These are phyloP conservation scores for Magnolia kwangsiensis DNA, from an alignment of 164 flowering plant genomes.

Conservation along the genomic window DNA sequence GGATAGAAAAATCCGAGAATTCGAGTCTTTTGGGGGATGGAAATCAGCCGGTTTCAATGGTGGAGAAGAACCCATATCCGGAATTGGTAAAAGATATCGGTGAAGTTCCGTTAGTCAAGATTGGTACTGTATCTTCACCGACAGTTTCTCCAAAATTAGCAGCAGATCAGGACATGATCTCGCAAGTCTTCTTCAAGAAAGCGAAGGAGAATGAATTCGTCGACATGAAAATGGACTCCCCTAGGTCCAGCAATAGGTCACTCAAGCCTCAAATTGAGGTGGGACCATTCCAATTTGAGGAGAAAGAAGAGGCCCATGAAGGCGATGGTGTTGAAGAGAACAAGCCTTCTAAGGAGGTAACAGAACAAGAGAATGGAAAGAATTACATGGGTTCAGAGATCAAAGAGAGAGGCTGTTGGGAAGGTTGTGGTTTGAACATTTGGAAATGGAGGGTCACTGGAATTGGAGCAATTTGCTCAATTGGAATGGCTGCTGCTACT, in stretches of 20 bases:
- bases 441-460: conserved; percentile 46
- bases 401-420: conserved; percentile 15
- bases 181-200: conserved; percentile 48
- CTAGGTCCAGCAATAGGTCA: conserved; percentile 16
- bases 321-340: conserved; percentile 9
- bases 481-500: conserved; percentile 57
- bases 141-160: conserved; percentile 6
- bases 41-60: conserved; percentile 18
- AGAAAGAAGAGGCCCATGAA: conserved; percentile 2
- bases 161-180: conserved; percentile 31
- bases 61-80: conserved; percentile 11
- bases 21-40: not conserved
- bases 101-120: conserved; percentile 17
- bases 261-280: conserved; percentile 29
- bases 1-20: not conserved
- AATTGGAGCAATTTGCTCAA: conserved; percentile 53
- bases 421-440: conserved; percentile 28
- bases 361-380: conserved; percentile 14
- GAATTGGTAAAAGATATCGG: conserved; percentile 14
- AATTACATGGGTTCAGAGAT: conserved; percentile 11
- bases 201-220: conserved; percentile 48
- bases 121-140: not conserved
- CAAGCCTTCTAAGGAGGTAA: not conserved
- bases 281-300: conserved; percentile 26
- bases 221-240: conserved; percentile 64